Conservation (phyloP, 768 basidiomycete species). For the Strobilomyces confusus region DNA sequence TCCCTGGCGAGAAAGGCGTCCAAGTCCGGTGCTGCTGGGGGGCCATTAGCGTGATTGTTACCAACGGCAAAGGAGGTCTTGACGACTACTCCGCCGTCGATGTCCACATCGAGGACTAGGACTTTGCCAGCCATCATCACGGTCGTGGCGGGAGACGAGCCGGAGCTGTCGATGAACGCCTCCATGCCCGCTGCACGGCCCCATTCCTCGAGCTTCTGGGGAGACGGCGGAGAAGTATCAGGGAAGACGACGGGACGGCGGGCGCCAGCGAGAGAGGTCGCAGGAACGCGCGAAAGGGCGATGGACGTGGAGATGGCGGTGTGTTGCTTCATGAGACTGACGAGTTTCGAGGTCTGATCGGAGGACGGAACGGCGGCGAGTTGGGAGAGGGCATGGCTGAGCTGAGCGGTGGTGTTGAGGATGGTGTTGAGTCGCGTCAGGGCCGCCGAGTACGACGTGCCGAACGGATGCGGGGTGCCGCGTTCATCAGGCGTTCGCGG, state of each 20-base stretch:
- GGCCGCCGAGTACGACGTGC: slow-evolving; percentile 14
- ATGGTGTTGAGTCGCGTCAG: slow-evolving; percentile 44
- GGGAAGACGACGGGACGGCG: slow-evolving; percentile 24
- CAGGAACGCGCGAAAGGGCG: slow-evolving; percentile 20
- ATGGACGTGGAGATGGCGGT: slow-evolving; percentile 38
- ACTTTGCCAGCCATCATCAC: slow-evolving; percentile 74
- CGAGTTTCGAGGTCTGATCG: slow-evolving; percentile 60
- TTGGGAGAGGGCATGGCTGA: slow-evolving; percentile 49
- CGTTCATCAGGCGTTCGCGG: slow-evolving; percentile 15
- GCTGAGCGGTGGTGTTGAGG: slow-evolving; percentile 47
- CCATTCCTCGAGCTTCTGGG: slow-evolving; percentile 52
- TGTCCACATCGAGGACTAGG: slow-evolving; percentile 74
- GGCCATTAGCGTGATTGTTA: slow-evolving; percentile 41
- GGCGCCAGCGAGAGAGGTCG: slow-evolving; percentile 18
- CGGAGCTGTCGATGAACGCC: slow-evolving; percentile 61
- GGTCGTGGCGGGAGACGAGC: slow-evolving; percentile 37
- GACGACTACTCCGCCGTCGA: slow-evolving; percentile 46
- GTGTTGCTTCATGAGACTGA: slow-evolving; percentile 65
- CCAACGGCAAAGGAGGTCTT: slow-evolving; percentile 71
- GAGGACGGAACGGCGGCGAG: slow-evolving; percentile 43
- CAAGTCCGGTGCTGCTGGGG: slow-evolving; percentile 41
- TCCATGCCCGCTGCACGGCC: slow-evolving; percentile 68
- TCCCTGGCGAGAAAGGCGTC: slow-evolving; percentile 59
- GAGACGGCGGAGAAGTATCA: slow-evolving; percentile 27
- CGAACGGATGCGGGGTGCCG: slow-evolving; percentile 25